Evolutionary conservation across 345 rosid species (phyloP).

Genomic region (Camelina neglecta): DNA sequence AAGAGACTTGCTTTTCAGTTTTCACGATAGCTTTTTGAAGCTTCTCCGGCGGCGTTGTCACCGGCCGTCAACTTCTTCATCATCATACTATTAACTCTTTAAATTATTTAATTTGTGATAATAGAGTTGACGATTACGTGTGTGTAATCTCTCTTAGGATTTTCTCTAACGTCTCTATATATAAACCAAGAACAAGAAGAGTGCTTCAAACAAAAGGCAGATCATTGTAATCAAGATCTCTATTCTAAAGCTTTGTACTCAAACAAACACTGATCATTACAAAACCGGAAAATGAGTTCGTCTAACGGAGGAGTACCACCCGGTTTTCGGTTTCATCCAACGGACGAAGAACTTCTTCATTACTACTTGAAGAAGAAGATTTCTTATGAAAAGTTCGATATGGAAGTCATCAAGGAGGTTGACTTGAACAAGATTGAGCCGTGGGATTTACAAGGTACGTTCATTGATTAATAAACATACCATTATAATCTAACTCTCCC

Average conservation of each 20-base stretch:
- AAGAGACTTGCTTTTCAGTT: conserved; percentile 49
- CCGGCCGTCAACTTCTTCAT: conserved; percentile 78
- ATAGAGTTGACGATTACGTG: conserved; percentile 32
- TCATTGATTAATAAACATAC: not conserved
- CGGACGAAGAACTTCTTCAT: conserved; percentile 93
- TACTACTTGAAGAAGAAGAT: conserved; percentile 92
- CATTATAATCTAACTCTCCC: not conserved
- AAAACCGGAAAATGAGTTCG: conserved; percentile 48
- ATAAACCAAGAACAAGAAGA: conserved; percentile 24
- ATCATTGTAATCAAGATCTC: conserved; percentile 4
- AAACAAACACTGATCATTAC: conserved; percentile 17
- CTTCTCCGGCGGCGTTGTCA: conserved; percentile 79
- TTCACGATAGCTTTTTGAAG: conserved; percentile 63
- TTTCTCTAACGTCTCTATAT: conserved; percentile 13
- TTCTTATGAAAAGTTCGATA: conserved; percentile 86
- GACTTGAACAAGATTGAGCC: conserved; percentile 97
- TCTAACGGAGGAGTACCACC: conserved; percentile 89
- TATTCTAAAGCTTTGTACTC: not conserved
- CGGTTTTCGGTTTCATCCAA: conserved; percentile 94
- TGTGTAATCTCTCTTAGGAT: not conserved
- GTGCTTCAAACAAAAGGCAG: conserved; percentile 27
- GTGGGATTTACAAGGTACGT: conserved; percentile 95
- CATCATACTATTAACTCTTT: conserved; percentile 30
- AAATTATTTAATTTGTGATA: not conserved
- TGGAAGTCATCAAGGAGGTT: conserved; percentile 94